Conservation (phyloP, 345 rosid species). For the Odontarrhena argentea region DNA sequence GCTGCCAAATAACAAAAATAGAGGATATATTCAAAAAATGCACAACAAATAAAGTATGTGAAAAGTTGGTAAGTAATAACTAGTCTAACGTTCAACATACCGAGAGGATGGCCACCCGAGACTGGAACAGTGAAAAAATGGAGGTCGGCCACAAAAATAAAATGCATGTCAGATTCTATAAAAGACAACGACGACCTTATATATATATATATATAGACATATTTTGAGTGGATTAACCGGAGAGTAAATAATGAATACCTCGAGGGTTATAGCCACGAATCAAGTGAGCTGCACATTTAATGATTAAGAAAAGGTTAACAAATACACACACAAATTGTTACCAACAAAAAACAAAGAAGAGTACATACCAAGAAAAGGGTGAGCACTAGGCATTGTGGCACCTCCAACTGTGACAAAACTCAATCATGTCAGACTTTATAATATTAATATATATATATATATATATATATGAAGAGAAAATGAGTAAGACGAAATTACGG, state of each 20-base stretch:
- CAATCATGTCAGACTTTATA: too few species aligned
- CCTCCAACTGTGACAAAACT: not conserved
- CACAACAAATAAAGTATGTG: not conserved
- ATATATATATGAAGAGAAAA: not conserved
- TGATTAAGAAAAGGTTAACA: not conserved
- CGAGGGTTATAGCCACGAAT: constrained; percentile 25
- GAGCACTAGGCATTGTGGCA: not conserved
- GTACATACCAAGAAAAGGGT: not conserved
- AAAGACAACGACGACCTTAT: too few species aligned
- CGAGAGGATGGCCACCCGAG: constrained; percentile 13
- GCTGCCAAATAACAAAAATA: not conserved
- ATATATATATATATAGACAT: too few species aligned
- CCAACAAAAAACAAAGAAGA: not conserved
- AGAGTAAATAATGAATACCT: constrained; percentile 2
- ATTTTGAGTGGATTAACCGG: too few species aligned
- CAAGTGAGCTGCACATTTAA: constrained; percentile 8
- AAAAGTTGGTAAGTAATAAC: not conserved
- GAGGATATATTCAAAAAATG: not conserved
- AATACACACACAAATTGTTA: not conserved
- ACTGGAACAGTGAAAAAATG: not conserved
- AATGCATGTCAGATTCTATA: too few species aligned
- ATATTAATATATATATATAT: too few species aligned
- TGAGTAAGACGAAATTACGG: not conserved
- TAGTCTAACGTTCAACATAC: not conserved
- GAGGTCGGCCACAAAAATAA: too few species aligned